Evolutionary conservation across 164 flowering plant species (phyloP), one percentile per base, ranked within the genome.

Genomic region (Sedum album): DNA sequence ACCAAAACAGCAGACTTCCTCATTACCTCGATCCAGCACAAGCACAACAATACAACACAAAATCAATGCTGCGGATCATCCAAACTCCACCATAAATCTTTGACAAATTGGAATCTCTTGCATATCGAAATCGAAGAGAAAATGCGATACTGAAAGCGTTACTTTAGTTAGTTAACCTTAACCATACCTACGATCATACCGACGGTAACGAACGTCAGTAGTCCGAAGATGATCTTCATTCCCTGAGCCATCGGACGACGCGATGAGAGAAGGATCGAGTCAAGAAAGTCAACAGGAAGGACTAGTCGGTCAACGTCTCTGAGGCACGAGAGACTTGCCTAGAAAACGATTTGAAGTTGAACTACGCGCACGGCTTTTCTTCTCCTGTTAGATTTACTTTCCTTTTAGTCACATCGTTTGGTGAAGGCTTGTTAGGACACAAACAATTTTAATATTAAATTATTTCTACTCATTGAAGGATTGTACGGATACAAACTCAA

Each of bases 101-200:
- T 6, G 20, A 48, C 48, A 42, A 46, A 46, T 46, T 4, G 51
- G 51, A 51, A 51, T 48, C 18, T 18, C 5, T 2, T n/a, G n/a
- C n/a, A n/a, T 10, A 51, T n/a, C n/a, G 57, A n/a, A 5, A 21
- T 35, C 7, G 11, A 21, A 10, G 11, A 21, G 57, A 51, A 62
- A 28, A 30, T 25, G 36, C 14, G 33, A 30, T n/a, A 61, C 1
- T 1, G 38, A 30, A 61, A 18, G 66, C 36, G 14, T 31, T 36
- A 21, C 0, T 1, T n/a, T 6, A 21, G 6, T 51, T 11, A 15
- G 31, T 31, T 35, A 35, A 35, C 3, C 3, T 35, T 35, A 35
- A 35, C 3, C n/a, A 7, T 74, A 90, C 96, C 96, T 57, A 88
- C 77, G 10, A 90, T 86, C 96, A 90, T 88, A 31, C 93, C 96